Conservation (phyloP, 306 rosid species). For the Vicia faba region DNA sequence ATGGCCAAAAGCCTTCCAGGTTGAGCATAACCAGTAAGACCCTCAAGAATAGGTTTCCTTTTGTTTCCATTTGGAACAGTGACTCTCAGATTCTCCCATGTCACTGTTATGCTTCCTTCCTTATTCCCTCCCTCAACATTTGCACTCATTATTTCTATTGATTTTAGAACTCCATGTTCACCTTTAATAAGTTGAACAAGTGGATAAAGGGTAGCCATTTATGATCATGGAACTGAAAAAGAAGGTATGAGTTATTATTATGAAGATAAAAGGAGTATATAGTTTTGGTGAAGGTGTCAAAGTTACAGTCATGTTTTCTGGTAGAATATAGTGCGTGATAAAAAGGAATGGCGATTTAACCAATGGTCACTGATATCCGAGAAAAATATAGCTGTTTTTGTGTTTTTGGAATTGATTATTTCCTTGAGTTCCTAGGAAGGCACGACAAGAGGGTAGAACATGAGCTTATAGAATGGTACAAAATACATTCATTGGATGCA, state of each 20-base stretch:
- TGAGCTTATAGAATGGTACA: slow-evolving; percentile 19
- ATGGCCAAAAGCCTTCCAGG: slow-evolving; percentile 69
- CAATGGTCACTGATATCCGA: background rate
- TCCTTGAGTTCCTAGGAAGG: background rate
- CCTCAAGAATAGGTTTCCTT: slow-evolving; percentile 52
- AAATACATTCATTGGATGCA: slow-evolving; percentile 26
- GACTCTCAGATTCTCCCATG: slow-evolving; percentile 65
- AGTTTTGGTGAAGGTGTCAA: slow-evolving; percentile 7
- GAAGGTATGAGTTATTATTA: background rate
- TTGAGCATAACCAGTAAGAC: slow-evolving; percentile 53
- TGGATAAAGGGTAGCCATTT: background rate
- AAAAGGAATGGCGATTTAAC: slow-evolving; percentile 30
- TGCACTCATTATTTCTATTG: slow-evolving; percentile 22
- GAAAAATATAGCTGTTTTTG: background rate
- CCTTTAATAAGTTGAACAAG: background rate
- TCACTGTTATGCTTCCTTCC: slow-evolving; percentile 40
- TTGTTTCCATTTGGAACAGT: slow-evolving; percentile 45
- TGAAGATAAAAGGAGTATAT: background rate
- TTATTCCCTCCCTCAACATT: background rate
- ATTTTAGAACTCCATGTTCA: slow-evolving; percentile 1
- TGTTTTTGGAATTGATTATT: background rate
- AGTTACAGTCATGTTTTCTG: background rate
- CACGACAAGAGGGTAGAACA: background rate
- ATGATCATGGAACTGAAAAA: slow-evolving; percentile 8
- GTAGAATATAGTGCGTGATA: background rate